A percentile compares a stretch with the other conserved stretches of the same genome.
Conservation (phyloP, 2,329 filamentous ascomycete species). For the Taxawa tesnikishii region DNA sequence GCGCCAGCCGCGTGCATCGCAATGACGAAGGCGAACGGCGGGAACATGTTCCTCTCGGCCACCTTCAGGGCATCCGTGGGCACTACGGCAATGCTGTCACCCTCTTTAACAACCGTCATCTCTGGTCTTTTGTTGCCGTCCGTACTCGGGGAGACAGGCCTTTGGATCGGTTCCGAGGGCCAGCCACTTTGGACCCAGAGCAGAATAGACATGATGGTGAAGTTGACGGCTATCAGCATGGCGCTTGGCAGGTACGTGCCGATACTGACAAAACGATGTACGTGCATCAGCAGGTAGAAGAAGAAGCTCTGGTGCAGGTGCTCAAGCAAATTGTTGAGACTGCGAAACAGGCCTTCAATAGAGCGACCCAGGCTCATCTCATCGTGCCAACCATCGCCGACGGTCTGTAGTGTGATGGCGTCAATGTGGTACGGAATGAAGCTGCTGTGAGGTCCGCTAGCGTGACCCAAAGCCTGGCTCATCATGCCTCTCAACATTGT, state of each 20-base stretch:
- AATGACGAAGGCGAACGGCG: constrained; percentile 63
- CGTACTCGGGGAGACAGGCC: constrained; percentile 13
- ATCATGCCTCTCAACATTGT: constrained; percentile 91
- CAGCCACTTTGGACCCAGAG: constrained; percentile 83
- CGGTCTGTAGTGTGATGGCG: constrained; percentile 82
- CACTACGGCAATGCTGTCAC: constrained; percentile 22
- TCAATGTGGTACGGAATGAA: constrained; percentile 98
- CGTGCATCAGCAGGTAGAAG: constrained; percentile 90
- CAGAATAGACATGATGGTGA: constrained; percentile 87
- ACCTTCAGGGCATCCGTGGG: constrained; percentile 25
- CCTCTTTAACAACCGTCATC: constrained; percentile 23
- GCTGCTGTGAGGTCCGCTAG: constrained; percentile 81
- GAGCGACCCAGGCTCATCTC: constrained; percentile 90
- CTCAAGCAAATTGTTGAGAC: constrained; percentile 90
- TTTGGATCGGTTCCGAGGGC: constrained; percentile 21
- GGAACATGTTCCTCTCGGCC: constrained; percentile 53
- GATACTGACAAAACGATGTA: constrained; percentile 90
- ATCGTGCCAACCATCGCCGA: constrained; percentile 89
- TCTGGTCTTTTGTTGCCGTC: constrained; percentile 21
- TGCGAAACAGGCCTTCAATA: constrained; percentile 81
- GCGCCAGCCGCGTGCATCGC: constrained; percentile 64
- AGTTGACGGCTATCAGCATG: constrained; percentile 92
- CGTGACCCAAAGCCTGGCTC: constrained; percentile 77
- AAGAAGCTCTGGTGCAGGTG: constrained; percentile 98
- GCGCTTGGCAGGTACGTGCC: constrained; percentile 93